A percentile compares a stretch with the other conserved stretches of the same genome.
Evolutionary conservation across 495 filamentous ascomycete species (phyloP).

Genomic region (Neurospora hispaniola): DNA sequence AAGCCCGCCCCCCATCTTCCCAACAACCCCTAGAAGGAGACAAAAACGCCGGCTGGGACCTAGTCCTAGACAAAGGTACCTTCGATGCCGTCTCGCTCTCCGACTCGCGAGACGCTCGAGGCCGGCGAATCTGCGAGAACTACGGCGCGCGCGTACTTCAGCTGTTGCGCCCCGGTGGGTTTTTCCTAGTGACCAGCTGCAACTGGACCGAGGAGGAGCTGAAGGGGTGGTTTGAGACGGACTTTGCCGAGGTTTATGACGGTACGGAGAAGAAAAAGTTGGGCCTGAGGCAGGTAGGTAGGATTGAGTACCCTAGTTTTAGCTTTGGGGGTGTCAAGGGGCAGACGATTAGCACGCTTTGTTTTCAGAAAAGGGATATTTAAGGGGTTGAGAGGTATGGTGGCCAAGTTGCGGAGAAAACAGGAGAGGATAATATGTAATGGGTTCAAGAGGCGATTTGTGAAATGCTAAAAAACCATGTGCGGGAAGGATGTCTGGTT

Average conservation of each 20-base stretch:
- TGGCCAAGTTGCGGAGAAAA: neutral
- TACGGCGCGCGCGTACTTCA: conserved; percentile 57
- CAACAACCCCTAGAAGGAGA: conserved; percentile 8
- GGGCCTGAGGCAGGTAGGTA: conserved; percentile 41
- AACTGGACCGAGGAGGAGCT: conserved; percentile 96
- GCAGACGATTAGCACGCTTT: conserved; percentile 72
- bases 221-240: conserved; percentile 55
- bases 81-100: conserved; percentile 85
- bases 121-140: conserved; percentile 53
- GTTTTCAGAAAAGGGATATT: conserved; percentile 45
- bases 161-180: conserved; percentile 57
- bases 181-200: conserved; percentile 82
- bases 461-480: neutral
- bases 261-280: neutral
- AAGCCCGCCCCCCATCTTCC: neutral
- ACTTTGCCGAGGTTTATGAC: conserved; percentile 4
- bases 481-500: neutral
- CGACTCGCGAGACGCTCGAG: conserved; percentile 43
- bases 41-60: conserved; percentile 54
- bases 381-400: neutral
- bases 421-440: neutral
- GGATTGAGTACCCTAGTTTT: conserved; percentile 72
- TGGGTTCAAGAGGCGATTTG: neutral
- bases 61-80: conserved; percentile 91
- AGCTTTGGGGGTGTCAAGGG: conserved; percentile 80